These are phyloP conservation scores for Pichia cephalocereana DNA, from an alignment of 805 yeast genomes.

Conservation along the genomic window DNA sequence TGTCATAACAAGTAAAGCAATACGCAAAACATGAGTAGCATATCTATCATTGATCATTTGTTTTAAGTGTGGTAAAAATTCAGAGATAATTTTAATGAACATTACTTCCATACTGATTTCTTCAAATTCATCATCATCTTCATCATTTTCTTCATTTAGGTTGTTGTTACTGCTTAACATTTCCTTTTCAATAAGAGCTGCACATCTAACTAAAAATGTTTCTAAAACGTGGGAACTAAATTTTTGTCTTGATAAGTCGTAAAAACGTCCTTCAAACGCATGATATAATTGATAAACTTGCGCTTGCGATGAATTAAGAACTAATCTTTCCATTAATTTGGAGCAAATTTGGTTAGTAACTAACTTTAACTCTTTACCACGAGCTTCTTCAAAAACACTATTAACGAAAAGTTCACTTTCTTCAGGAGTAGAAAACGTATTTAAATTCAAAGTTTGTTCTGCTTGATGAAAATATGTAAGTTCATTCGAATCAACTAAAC, in stretches of 20 bases:
- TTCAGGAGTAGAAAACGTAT: constrained; percentile 66
- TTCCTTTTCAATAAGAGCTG: constrained; percentile 70
- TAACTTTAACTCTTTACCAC: constrained; percentile 82
- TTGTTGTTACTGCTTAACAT: constrained; percentile 37
- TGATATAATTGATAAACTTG: constrained; percentile 60
- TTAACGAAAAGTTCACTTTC: constrained; percentile 65
- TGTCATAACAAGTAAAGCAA: constrained; percentile 59
- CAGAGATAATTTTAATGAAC: constrained; percentile 56
- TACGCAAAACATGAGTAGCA: constrained; percentile 80
- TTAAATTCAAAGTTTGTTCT: constrained; percentile 72
- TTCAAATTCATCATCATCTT: constrained; percentile 28
- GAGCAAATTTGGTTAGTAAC: constrained; percentile 95
- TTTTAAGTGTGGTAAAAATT: constrained; percentile 49
- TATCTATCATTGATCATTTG: constrained; percentile 66
- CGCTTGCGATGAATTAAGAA: constrained; percentile 52
- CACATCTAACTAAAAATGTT: constrained; percentile 66
- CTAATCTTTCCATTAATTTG: constrained; percentile 78
- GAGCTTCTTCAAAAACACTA: constrained; percentile 76
- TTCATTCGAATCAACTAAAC: constrained; percentile 76
- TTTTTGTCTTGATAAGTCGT: constrained; percentile 73
- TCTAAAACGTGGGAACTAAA: constrained; percentile 92
- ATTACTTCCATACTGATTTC: constrained; percentile 54
- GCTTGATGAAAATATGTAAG: constrained; percentile 89
- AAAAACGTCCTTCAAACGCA: constrained; percentile 65
- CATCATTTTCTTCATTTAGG: constrained; percentile 26